Percentiles rank a stretch among this genome's conserved stretches.
These are phyloP conservation scores for Phalaenopsis aphrodite DNA, from an alignment of 106 monocot genomes.

Conservation along the genomic window DNA sequence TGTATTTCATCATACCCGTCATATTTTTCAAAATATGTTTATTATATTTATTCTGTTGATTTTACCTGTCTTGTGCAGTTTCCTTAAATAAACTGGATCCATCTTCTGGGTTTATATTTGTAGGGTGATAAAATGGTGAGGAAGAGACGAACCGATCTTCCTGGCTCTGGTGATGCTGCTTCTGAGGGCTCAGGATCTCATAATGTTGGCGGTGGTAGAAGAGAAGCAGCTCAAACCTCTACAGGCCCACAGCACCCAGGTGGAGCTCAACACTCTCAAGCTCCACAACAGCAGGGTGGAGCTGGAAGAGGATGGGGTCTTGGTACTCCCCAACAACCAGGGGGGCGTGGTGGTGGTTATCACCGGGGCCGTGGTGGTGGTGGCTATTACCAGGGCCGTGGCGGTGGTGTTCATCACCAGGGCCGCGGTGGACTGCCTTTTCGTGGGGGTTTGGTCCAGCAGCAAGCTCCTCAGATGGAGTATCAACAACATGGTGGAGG, in stretches of 20 bases:
- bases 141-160: constrained; percentile 40
- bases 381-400: background rate
- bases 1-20: background rate
- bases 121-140: constrained; percentile 37
- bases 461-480: constrained; percentile 18
- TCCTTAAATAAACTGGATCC: background rate
- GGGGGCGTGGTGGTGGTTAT: constrained; percentile 32
- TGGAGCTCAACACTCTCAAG: background rate
- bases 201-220: constrained; percentile 24
- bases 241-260: background rate
- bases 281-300: constrained; percentile 30
- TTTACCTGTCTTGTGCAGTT: background rate
- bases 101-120: constrained; percentile 8
- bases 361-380: background rate
- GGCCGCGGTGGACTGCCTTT: background rate
- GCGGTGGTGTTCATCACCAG: background rate
- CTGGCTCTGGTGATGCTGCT: constrained; percentile 28
- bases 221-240: constrained; percentile 24
- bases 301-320: constrained; percentile 38
- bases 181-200: constrained; percentile 24
- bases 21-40: background rate
- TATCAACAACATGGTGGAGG: constrained; percentile 38
- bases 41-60: background rate
- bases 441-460: background rate
- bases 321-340: constrained; percentile 40